Percentiles rank a stretch among this genome's conserved stretches.
Evolutionary conservation across 371 early-diverging fungal genomes (phyloP).

Genomic region (Mucor plumbeus): DNA sequence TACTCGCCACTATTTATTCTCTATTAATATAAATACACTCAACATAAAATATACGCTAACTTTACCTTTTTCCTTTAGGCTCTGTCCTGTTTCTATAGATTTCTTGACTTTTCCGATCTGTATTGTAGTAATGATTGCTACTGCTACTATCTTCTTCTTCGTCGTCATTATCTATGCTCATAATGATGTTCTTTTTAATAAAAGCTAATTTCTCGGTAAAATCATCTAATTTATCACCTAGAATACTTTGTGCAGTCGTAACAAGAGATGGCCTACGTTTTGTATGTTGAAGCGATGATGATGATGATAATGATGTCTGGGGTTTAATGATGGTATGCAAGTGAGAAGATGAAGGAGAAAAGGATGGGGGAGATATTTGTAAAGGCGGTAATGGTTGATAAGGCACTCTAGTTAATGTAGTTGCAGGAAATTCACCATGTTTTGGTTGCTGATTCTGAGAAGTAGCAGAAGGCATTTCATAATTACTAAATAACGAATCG

Average conservation of each 20-base stretch:
- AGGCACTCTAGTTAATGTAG: conserved; percentile 7
- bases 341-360: not conserved
- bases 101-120: not conserved
- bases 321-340: not conserved
- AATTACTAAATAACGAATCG: not conserved
- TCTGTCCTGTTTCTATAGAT: not conserved
- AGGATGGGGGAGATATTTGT: not conserved
- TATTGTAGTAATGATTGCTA: conserved; percentile 10
- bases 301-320: not conserved
- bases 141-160: not conserved
- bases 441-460: not conserved
- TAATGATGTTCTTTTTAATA: conserved; percentile 52
- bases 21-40: not conserved
- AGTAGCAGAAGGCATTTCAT: not conserved
- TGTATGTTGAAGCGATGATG: not conserved
- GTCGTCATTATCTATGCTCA: conserved; percentile 38
- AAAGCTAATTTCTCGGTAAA: conserved; percentile 50
- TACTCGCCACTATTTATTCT: not conserved
- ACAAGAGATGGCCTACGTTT: conserved; percentile 33
- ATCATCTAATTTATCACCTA: conserved; percentile 50
- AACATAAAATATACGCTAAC: not conserved
- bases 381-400: conserved; percentile 20
- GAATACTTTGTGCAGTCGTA: conserved; percentile 36
- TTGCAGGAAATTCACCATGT: conserved; percentile 15
- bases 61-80: not conserved